These are phyloP conservation scores for Thelonectria discophora DNA, from an alignment of 2,329 filamentous ascomycete genomes.

Conservation along the genomic window DNA sequence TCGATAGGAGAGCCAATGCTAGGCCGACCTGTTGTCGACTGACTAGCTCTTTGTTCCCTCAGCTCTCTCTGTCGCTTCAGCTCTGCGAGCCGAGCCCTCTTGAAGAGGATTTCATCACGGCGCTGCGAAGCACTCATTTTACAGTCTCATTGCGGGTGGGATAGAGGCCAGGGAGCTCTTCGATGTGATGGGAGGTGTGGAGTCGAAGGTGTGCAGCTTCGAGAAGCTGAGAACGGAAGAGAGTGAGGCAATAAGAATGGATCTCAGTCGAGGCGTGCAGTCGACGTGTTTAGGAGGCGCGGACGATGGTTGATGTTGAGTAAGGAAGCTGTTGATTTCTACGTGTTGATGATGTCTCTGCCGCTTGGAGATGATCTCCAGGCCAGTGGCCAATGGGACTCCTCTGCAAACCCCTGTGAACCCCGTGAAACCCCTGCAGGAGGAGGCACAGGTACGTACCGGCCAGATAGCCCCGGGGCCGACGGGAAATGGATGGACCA, in stretches of 20 bases:
- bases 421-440: slow-evolving; percentile 16
- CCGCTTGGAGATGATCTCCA: slow-evolving; percentile 14
- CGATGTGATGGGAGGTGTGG: slow-evolving; percentile 18
- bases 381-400: slow-evolving; percentile 22
- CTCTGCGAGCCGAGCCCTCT: slow-evolving; percentile 96
- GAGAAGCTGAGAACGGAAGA: not conserved
- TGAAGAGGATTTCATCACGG: slow-evolving; percentile 94
- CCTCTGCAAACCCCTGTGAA: slow-evolving; percentile 5
- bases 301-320: not conserved
- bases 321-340: slow-evolving; percentile 7
- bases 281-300: slow-evolving; percentile 1
- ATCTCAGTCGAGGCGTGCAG: not conserved
- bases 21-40: slow-evolving; percentile 74
- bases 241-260: not conserved
- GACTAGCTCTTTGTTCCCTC: slow-evolving; percentile 81
- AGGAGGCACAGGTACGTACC: slow-evolving; percentile 21
- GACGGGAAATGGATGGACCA: slow-evolving; percentile 17
- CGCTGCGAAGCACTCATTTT: slow-evolving; percentile 70
- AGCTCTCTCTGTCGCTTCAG: slow-evolving; percentile 91
- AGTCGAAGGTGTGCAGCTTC: slow-evolving; percentile 1
- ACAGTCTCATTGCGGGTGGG: slow-evolving; percentile 59
- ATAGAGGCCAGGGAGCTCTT: slow-evolving; percentile 36
- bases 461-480: not conserved
- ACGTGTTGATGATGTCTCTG: slow-evolving; percentile 9
- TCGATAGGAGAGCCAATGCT: slow-evolving; percentile 75